A percentile compares a stretch with the other conserved stretches of the same genome.
Evolutionary conservation across 2,329 filamentous ascomycete species (phyloP).

Genomic region (Pezicula radicicola): DNA sequence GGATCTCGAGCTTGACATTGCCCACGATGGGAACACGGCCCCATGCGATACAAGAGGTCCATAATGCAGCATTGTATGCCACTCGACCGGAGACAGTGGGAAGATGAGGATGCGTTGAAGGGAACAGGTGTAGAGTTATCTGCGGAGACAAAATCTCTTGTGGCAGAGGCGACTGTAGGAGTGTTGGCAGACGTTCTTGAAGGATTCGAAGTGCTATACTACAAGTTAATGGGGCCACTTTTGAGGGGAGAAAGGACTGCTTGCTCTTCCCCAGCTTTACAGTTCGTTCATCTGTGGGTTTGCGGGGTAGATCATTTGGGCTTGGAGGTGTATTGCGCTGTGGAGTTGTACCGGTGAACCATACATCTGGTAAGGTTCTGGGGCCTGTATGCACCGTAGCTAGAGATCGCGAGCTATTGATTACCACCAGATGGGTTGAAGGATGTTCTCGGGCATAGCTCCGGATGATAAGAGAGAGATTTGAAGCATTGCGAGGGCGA

Average conservation of each 20-base stretch:
- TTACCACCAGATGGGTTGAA: constrained; percentile 2
- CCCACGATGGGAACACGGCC: constrained; percentile 87
- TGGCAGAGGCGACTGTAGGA: constrained; percentile 65
- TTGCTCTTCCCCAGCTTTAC: constrained; percentile 44
- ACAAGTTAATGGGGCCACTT: constrained; percentile 6
- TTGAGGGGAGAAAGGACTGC: constrained; percentile 2
- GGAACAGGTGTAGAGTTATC: constrained; percentile 69
- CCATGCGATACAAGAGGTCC: constrained; percentile 96
- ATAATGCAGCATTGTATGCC: constrained; percentile 88
- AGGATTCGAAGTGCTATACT: constrained; percentile 58
- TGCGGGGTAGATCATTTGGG: constrained; percentile 21
- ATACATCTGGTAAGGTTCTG: constrained; percentile 32
- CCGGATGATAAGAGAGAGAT: constrained; percentile 7
- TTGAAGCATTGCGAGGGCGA: constrained; percentile 16
- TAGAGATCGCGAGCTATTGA: constrained; percentile 13
- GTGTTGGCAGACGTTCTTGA: constrained; percentile 63
- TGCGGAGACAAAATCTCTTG: constrained; percentile 74
- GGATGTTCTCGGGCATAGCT: constrained; percentile 4
- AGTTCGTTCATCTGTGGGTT: constrained; percentile 52
- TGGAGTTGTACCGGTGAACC: constrained; percentile 39
- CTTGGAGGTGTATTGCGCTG: constrained; percentile 7
- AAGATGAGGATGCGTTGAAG: constrained; percentile 79
- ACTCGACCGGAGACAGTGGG: constrained; percentile 89
- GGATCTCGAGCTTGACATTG: constrained; percentile 82
- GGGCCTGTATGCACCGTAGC: constrained; percentile 21